Base-by-base conservation (phyloP, 2,329 filamentous ascomycete genomes). In the Hirsutella minnesotensis region DNA sequence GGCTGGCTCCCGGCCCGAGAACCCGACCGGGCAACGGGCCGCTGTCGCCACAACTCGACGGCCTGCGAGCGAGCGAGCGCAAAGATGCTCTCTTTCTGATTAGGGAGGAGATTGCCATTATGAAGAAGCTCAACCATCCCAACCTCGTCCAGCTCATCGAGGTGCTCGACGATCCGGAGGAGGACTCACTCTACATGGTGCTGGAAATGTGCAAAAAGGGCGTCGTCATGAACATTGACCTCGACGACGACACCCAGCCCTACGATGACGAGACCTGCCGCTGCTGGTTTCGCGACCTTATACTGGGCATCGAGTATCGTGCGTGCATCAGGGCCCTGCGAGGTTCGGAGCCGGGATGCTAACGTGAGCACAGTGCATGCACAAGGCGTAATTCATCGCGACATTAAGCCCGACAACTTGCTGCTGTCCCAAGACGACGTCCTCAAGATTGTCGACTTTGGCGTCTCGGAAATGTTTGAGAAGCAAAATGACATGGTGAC, bases 131-230 rank as follows among this genome's bases (percentile, higher is more conserved):
- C 38, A 81, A 95, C 56, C 92, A 98, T 57, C 83, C 81, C 22
- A 98, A 96, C 56, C 69, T 98, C n/a, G 90, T 96, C 13, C 81
- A 84, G 38, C 68, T 98, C 40, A 86, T 94, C 50, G 92, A 98
- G 63, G 92, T 98, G 3, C 69, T 98, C 41, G 92, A 96, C 59
- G 92, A 96, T 57, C 90, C 92, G 0, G 82, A 90, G 39, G 88
- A 95, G 57, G 92, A 98, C 61, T 95, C 89, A 3, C 67, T 98
- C 12, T 98, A 95, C 65, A 96, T 98, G 86, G 92, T 98, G 19
- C 75, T 98, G 61, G 92, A 98, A 61, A 94, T 95, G 86, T 98
- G 92, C 68, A 92, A 94, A 57, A 95, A 95, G 61, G 92, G 92
- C 1, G 90, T 95, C 19, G 78, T 95, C 41, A 96, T 96, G 89